Conservation (phyloP, 306 rosid genomes). For the Trifolium subterraneum region DNA sequence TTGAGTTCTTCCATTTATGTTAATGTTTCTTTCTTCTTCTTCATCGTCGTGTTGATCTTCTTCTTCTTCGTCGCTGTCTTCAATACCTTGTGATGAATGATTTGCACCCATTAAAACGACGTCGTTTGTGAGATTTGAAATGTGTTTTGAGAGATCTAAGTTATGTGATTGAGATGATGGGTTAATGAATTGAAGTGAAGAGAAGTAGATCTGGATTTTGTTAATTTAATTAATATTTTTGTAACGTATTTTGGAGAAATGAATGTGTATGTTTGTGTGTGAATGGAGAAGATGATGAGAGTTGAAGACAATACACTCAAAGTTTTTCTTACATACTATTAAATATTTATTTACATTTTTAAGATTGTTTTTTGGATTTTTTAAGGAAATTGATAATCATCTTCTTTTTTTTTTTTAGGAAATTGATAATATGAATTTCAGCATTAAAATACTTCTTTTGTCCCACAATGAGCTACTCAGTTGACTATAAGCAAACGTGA, state of each 20-base stretch:
- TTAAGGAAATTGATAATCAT: too few species aligned
- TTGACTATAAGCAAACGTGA: too few species aligned
- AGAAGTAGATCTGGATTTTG: neutral
- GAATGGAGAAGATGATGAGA: neutral
- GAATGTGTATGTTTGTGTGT: neutral
- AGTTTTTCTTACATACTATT: too few species aligned
- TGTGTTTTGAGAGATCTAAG: neutral
- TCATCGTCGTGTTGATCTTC: slow-evolving; percentile 52
- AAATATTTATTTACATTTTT: too few species aligned
- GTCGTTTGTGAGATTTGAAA: slow-evolving; percentile 10
- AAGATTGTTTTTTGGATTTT: too few species aligned
- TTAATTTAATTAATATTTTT: too few species aligned
- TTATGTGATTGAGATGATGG: too few species aligned
- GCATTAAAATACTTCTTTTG: too few species aligned
- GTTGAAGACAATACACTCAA: neutral
- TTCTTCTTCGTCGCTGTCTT: slow-evolving; percentile 66
- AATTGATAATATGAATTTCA: too few species aligned
- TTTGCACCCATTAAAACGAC: slow-evolving; percentile 48
- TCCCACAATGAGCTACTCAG: too few species aligned
- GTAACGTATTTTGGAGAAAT: neutral
- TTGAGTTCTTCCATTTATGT: slow-evolving; percentile 45
- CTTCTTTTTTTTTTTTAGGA: too few species aligned
- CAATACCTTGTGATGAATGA: slow-evolving; percentile 65
- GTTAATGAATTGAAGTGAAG: neutral
- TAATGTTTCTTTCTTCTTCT: slow-evolving; percentile 49